Evolutionary conservation across 495 filamentous ascomycete species (phyloP).

Genomic region (Penicillium desertorum): DNA sequence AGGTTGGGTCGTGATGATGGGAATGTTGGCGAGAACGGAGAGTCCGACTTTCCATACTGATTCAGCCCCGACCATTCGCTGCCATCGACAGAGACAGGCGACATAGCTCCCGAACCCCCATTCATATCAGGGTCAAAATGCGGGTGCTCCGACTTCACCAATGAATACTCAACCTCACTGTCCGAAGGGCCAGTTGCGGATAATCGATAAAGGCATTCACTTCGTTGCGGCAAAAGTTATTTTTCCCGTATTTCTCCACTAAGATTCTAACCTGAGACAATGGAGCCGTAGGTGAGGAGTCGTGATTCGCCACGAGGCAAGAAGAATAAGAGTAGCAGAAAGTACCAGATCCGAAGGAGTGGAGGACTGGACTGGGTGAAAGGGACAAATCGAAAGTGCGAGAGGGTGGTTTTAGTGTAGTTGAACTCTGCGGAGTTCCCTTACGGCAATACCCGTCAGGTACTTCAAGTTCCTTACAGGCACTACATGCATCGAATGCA

Average conservation of each 20-base stretch:
- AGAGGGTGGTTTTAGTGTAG: slow-evolving; percentile 3
- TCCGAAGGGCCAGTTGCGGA: neutral
- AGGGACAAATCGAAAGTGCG: slow-evolving; percentile 28
- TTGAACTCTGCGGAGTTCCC: slow-evolving; percentile 24
- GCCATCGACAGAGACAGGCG: slow-evolving; percentile 77
- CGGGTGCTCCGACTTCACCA: slow-evolving; percentile 7
- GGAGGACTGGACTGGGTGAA: slow-evolving; percentile 23
- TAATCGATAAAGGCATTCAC: slow-evolving; percentile 7
- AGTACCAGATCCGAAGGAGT: slow-evolving; percentile 31
- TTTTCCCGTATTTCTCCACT: slow-evolving; percentile 17
- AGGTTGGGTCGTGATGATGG: slow-evolving; percentile 59
- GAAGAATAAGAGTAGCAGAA: slow-evolving; percentile 2
- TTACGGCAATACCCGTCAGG: slow-evolving; percentile 16
- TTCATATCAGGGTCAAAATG: slow-evolving; percentile 49
- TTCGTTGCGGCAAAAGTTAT: slow-evolving; percentile 13
- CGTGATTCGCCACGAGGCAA: slow-evolving; percentile 6
- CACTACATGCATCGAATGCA: neutral
- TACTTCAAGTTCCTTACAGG: slow-evolving; percentile 6
- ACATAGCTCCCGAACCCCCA: slow-evolving; percentile 66
- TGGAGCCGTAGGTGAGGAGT: slow-evolving; percentile 12
- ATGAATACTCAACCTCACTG: neutral
- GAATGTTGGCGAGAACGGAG: slow-evolving; percentile 53
- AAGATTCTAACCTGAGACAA: slow-evolving; percentile 25
- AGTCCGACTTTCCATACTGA: slow-evolving; percentile 63
- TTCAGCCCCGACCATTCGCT: slow-evolving; percentile 87